Base-by-base conservation (phyloP, 345 rosid genomes). In the Xanthoceras sorbifolium region DNA sequence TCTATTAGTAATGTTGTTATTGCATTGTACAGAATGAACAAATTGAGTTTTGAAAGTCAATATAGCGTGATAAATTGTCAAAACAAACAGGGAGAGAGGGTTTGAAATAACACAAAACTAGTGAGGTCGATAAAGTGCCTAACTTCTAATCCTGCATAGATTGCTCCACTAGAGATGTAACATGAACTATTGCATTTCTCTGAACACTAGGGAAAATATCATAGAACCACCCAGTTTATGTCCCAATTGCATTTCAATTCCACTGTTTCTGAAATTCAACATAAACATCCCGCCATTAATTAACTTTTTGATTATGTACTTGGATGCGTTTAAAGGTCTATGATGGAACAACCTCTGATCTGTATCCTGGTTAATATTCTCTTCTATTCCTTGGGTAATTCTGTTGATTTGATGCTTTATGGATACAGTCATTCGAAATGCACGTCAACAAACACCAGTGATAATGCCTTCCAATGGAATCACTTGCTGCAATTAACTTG, bases 21-120 rank as follows among this genome's bases (percentile, higher is more conserved):
- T 17, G 46, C 54, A 72, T 32, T 65, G 29, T 50, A 3, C 50
- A 26, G 54, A 61, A 67, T 23, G 18, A 62, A 40, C 17, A n/a
- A 22, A 34, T 34, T 46, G 59, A 69, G 42, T 59, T n/a, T 55
- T 12, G 64, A 32, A 7, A 34, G 25, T 54, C 29, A 11, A 31
- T 67, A 40, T 9, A 44, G 18, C 34, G 26, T 42, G 6, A 68
- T 18, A 2, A 64, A 5, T 25, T 68, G 9, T 44, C 10, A 48
- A 46, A 8, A 26, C n/a, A 46, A 32, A 3, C 23, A 3, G 4
- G n/a, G 14, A 46, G n/a, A 46, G n/a, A 67, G 72, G 20, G 60
- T 28, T 17, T 69, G 15, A 26, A 60, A 69, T 67, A 14, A 67
- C 71, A 44, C 22, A 12, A 42, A 44, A 46, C 72, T 68, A 54